Evolutionary conservation across 176 grass and related monocot genomes (phyloP).

Genomic region (Raddia distichophylla): DNA sequence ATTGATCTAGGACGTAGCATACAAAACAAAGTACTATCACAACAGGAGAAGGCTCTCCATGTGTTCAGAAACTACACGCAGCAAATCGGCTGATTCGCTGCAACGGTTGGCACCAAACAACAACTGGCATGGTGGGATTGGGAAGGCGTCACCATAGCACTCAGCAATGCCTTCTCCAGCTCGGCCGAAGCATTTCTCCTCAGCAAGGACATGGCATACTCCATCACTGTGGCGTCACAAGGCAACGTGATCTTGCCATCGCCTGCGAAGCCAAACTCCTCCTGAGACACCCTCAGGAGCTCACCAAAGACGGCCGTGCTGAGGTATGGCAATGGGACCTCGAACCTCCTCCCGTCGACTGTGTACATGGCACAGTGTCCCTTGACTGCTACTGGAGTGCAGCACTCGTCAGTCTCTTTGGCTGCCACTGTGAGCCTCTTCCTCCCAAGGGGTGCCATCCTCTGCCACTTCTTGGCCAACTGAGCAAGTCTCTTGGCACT

Average conservation of each 20-base stretch:
- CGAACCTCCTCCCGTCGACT: constrained; percentile 44
- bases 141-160: constrained; percentile 38
- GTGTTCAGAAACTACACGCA: constrained; percentile 32
- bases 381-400: constrained; percentile 18
- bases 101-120: not conserved
- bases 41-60: not conserved
- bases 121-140: constrained; percentile 14
- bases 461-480: constrained; percentile 35
- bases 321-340: constrained; percentile 57
- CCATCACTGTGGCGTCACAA: constrained; percentile 54
- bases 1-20: no score
- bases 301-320: constrained; percentile 38
- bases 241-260: constrained; percentile 50
- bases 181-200: constrained; percentile 47
- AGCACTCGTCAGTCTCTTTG: constrained; percentile 24
- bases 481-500: constrained; percentile 32
- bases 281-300: constrained; percentile 53
- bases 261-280: constrained; percentile 46
- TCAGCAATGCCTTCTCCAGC: constrained; percentile 49
- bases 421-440: constrained; percentile 17
- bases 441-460: constrained; percentile 10
- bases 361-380: constrained; percentile 57
- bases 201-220: constrained; percentile 59
- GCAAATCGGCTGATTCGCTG: not conserved
- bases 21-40: no score